A percentile compares a stretch with the other conserved stretches of the same genome.
Conservation (phyloP, 2,329 filamentous ascomycete genomes). For the Aureobasidium leucospermi region DNA sequence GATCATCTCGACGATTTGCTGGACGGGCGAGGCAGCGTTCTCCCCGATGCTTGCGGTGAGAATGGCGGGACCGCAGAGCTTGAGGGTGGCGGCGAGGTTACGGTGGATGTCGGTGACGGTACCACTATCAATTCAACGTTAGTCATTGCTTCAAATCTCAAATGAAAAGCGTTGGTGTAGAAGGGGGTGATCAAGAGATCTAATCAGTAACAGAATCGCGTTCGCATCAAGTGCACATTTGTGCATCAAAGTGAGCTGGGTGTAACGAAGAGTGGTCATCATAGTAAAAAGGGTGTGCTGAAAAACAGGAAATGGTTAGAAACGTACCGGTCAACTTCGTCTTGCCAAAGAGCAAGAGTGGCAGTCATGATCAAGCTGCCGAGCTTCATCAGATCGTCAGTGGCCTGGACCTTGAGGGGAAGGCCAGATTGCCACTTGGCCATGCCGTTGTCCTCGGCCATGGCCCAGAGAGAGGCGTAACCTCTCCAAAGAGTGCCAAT, state of each 20-base stretch:
- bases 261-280: conserved; percentile 91
- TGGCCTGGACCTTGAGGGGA: conserved; percentile 72
- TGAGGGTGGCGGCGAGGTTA: conserved; percentile 82
- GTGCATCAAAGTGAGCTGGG: conserved; percentile 99
- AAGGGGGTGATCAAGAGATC: neutral
- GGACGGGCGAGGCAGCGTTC: conserved; percentile 24
- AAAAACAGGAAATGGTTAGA: conserved; percentile 16
- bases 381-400: conserved; percentile 72
- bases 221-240: conserved; percentile 81
- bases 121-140: conserved; percentile 46
- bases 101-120: conserved; percentile 94
- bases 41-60: conserved; percentile 61
- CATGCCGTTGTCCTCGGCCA: conserved; percentile 72
- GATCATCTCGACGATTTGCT: conserved; percentile 66
- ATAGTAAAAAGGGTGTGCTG: conserved; percentile 37
- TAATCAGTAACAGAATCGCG: conserved; percentile 44
- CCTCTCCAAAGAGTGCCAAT: conserved; percentile 88
- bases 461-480: conserved; percentile 82
- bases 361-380: conserved; percentile 78
- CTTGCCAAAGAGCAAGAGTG: conserved; percentile 77
- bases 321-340: conserved; percentile 89
- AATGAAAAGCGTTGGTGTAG: neutral
- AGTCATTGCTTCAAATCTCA: conserved; percentile 26
- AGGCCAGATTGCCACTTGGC: conserved; percentile 83
- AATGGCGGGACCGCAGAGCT: conserved; percentile 81